Percentiles rank a stretch among this genome's conserved stretches.
Evolutionary conservation across 768 basidiomycete genomes (phyloP).

Genomic region (Hemileccinum rubropunctum): DNA sequence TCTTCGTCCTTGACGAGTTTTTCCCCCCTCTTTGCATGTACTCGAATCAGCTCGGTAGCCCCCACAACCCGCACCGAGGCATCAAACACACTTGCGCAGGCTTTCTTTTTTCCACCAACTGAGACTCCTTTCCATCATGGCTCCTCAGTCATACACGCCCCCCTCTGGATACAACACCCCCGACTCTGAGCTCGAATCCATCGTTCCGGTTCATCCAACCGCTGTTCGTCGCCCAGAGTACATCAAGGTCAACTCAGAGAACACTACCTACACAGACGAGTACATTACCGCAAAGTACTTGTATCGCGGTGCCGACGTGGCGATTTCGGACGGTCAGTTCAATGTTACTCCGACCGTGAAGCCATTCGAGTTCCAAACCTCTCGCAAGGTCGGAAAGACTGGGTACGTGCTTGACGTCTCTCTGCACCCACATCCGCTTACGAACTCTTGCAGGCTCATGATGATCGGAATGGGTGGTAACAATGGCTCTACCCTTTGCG

Average conservation of each 20-base stretch:
- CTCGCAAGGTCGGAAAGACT: slow-evolving; percentile 81
- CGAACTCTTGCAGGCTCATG: slow-evolving; percentile 63
- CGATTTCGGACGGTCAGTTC: slow-evolving; percentile 71
- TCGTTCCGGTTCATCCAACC: slow-evolving; percentile 79
- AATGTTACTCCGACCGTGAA: slow-evolving; percentile 75
- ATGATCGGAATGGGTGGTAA: slow-evolving; percentile 97
- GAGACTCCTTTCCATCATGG: slow-evolving; percentile 38
- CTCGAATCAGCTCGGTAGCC: slow-evolving; percentile 89
- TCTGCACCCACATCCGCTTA: slow-evolving; percentile 6
- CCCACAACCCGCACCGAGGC: slow-evolving; percentile 89
- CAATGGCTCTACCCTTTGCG: slow-evolving; percentile 92
- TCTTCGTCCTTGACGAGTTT: slow-evolving; percentile 21
- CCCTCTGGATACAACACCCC: slow-evolving; percentile 75
- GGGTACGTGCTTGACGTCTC: slow-evolving; percentile 57
- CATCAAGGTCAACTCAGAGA: slow-evolving; percentile 79
- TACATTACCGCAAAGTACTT: slow-evolving; percentile 79
- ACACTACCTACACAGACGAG: slow-evolving; percentile 77
- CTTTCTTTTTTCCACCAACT: slow-evolving; percentile 37
- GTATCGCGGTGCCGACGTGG: slow-evolving; percentile 75
- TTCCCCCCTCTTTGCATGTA: slow-evolving; percentile 75
- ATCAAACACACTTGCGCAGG: slow-evolving; percentile 76
- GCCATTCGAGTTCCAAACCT: slow-evolving; percentile 89
- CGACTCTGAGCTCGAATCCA: slow-evolving; percentile 65
- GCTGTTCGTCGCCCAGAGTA: slow-evolving; percentile 73
- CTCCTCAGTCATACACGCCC: slow-evolving; percentile 39